These are phyloP conservation scores for Talinum fruticosum DNA, from an alignment of 148 eudicot species.

Conservation along the genomic window DNA sequence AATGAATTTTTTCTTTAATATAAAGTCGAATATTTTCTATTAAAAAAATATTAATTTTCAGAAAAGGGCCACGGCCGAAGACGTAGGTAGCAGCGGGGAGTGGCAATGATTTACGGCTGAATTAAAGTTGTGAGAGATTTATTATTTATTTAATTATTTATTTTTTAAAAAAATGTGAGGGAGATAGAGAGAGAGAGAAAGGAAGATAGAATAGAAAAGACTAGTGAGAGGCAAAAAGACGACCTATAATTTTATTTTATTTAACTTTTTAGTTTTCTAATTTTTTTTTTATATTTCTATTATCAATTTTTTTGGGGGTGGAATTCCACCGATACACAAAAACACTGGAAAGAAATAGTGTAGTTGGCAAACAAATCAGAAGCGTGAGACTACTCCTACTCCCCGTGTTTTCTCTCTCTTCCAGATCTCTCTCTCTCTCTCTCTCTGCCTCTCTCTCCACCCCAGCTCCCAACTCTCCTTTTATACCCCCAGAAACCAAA, in stretches of 20 bases:
- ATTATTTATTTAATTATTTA: no score
- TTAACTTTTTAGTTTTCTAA: no score
- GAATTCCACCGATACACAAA: not conserved
- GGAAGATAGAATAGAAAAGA: not conserved
- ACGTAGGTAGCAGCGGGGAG: not conserved
- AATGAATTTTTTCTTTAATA: no score
- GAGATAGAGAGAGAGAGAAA: not conserved
- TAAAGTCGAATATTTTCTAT: no score
- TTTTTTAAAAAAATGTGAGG: not conserved
- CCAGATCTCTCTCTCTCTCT: constrained; percentile 27
- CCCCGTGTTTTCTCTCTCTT: constrained; percentile 17
- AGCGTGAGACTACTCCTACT: not conserved
- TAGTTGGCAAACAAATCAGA: not conserved
- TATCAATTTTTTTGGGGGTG: not conserved
- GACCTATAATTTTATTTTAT: no score
- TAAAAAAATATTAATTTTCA: not conserved
- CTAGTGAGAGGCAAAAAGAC: no score
- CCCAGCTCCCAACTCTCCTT: not conserved
- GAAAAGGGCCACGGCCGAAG: not conserved
- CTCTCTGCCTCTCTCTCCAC: not conserved
- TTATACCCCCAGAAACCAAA: constrained; percentile 8
- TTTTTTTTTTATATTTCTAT: not conserved
- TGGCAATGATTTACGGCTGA: constrained; percentile 17
- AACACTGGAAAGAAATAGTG: not conserved
- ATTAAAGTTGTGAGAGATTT: constrained; percentile 3